Evolutionary conservation across 2,329 filamentous ascomycete species (phyloP), one percentile per base, ranked within the genome.

Genomic region (Alternaria conjuncta): DNA sequence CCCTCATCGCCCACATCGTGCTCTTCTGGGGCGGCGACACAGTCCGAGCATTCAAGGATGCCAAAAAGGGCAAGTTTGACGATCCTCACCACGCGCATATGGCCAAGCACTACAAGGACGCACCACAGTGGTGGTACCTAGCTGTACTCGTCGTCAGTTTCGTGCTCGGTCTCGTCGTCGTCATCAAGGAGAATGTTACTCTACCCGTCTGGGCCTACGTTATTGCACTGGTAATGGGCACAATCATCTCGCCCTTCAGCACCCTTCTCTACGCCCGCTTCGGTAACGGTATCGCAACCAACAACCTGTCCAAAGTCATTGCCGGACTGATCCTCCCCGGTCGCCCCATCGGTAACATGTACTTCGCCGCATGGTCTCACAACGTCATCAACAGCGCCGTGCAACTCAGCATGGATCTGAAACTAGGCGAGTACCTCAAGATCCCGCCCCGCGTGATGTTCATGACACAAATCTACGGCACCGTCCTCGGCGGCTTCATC

Each of bases 401-500:
- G 3, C 64, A 66, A 43, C 64, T 68, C 44, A 62, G 64, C 12
- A 64, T 60, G 61, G 66, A 68, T 9, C 54, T 68, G 5, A 68
- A 68, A 36, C 32, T 68, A 12, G 66, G 64, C 10, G 64, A 68
- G 28, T 68, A 68, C 21, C 61, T 68, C 32, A 68, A 68, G 26
- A 66, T 68, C 9, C 66, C 66, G 25, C 64, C 64, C 10, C 64
- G 66, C 10, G 61, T 66, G 53, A 68, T 68, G 66, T 68, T 68
- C 43, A 10, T 68, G 49, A 64, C 64, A 3, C 66, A 68, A 11
- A 61, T 66, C 4, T 68, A 68, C 43, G 66, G 66, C 18, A 68
- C 64, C 10, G 47, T 68, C 4, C 61, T 68, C 28, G 66, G 66
- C 45, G 64, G 64, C 3, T 66, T 66, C 54, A 66, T 68, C 49